Evolutionary conservation across 257 asterid species (phyloP), one percentile per base, ranked within the genome.

Genomic region (Nemophila menziesii): DNA sequence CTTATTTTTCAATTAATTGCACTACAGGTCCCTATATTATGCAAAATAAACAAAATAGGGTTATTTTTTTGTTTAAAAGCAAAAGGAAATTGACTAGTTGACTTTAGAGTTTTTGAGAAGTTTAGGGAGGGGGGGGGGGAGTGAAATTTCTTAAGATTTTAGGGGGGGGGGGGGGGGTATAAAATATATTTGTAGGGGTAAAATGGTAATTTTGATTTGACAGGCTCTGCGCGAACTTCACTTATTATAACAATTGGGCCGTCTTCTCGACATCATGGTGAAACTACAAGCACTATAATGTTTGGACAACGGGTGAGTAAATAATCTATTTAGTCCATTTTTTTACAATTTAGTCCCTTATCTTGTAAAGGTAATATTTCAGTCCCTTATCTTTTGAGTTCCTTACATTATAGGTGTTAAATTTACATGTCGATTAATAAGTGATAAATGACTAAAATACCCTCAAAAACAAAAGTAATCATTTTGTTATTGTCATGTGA

Each of bases 191-290:
- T n/a, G n/a, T n/a, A n/a, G n/a, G n/a, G n/a, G n/a, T n/a, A n/a
- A n/a, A n/a, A n/a, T n/a, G n/a, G n/a, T n/a, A n/a, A n/a, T 29
- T 48, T 55, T 39, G 48, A 51, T 58, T 44, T 24, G 49, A 58
- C 80, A 86, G 96, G 96, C 55, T 86, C 96, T 49, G 96, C 96
- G 51, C 78, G 90, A 74, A 86, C 96, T 54, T 86, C 96, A 34
- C 90, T 86, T 58, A 68, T 86, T 51, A 56, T 82, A 63, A 76
- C 83, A 8, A 56, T 86, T 18, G 94, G 96, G 14, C 92, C 96
- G 39, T 86, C 94, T 63, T 71, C 82, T 50, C 78, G 69, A 44
- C 83, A 86, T 68, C 83, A 81, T 68, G 77, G 86, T 44, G 96
- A 86, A 77, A 81, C 94, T 51, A 63, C 89, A 59, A 78, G 94